phyloP scores from a whole-genome alignment of 169 alveolate genomes.

The Cryptosporidium viatorum region DNA sequence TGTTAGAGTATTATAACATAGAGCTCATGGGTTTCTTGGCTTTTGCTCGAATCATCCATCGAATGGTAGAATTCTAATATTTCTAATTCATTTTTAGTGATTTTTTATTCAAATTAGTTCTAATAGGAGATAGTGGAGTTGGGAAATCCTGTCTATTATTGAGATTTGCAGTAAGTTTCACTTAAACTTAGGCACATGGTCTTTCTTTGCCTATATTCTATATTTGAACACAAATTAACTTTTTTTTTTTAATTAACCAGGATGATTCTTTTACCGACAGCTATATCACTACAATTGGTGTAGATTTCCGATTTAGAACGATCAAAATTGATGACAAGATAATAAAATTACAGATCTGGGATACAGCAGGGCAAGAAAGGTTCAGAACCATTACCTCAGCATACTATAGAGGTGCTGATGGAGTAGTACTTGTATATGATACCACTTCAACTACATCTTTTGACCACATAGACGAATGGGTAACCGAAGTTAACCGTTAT shows the following conservation, averaged over 20 bases:
- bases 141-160: constrained; percentile 97
- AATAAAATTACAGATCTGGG: constrained; percentile 96
- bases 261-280: constrained; percentile 90
- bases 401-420: constrained; percentile 97
- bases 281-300: constrained; percentile 93
- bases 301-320: constrained; percentile 92
- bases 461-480: constrained; percentile 92
- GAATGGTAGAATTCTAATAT: constrained; percentile 1
- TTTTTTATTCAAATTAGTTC: constrained; percentile 95
- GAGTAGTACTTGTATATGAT: constrained; percentile 94
- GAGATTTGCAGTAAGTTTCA: constrained; percentile 90
- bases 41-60: not conserved
- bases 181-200: constrained; percentile 17
- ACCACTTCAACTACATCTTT: constrained; percentile 84
- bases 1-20: not conserved
- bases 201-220: constrained; percentile 22
- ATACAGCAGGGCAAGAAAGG: constrained; percentile 98
- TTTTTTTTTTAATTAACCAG: constrained; percentile 42
- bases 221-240: constrained; percentile 29
- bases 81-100: constrained; percentile 79
- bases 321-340: constrained; percentile 90
- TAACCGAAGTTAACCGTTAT: constrained; percentile 92
- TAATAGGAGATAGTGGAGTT: constrained; percentile 98
- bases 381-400: constrained; percentile 95
- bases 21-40: not conserved